phyloP scores from a whole-genome alignment of 257 asterid species.

The Fraxinus excelsior region DNA sequence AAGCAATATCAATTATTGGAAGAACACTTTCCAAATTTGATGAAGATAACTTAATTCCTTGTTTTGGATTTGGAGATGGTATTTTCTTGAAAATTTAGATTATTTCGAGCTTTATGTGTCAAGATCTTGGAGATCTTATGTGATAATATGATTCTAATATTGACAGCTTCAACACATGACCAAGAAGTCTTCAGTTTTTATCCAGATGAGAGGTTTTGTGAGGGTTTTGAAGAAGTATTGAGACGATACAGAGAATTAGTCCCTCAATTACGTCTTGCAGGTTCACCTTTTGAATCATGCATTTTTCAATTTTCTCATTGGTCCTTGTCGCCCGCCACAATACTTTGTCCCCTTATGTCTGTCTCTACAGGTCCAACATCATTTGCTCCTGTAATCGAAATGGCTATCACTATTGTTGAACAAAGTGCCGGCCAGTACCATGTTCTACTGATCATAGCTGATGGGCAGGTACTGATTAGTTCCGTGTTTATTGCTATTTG shows the following conservation, averaged over 20 bases:
- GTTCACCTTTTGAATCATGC: constrained; percentile 28
- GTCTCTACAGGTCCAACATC: constrained; percentile 80
- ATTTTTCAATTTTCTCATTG: not conserved
- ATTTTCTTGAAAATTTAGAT: constrained; percentile 21
- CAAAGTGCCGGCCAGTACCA: constrained; percentile 94
- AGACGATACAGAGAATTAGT: constrained; percentile 81
- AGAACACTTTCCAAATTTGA: constrained; percentile 89
- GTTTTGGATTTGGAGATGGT: constrained; percentile 98
- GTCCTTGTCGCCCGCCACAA: constrained; percentile 11
- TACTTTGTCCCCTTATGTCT: not conserved
- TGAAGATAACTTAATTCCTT: constrained; percentile 88
- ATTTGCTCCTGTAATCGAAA: constrained; percentile 83
- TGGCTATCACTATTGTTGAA: constrained; percentile 89
- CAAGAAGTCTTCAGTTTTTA: constrained; percentile 89
- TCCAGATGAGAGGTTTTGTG: constrained; percentile 78
- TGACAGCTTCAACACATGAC: constrained; percentile 97
- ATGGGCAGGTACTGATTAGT: constrained; percentile 67
- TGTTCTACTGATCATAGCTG: constrained; percentile 82
- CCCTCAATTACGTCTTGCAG: constrained; percentile 90
- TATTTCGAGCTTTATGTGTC: constrained; percentile 1
- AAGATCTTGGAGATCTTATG: constrained; percentile 22
- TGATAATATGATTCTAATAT: constrained; percentile 18
- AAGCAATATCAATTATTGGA: constrained; percentile 93
- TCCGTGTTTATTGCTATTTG: not conserved
- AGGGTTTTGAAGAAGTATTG: constrained; percentile 93